Conservation (phyloP, 164 flowering plant genomes). For the Magnolia sinica region DNA sequence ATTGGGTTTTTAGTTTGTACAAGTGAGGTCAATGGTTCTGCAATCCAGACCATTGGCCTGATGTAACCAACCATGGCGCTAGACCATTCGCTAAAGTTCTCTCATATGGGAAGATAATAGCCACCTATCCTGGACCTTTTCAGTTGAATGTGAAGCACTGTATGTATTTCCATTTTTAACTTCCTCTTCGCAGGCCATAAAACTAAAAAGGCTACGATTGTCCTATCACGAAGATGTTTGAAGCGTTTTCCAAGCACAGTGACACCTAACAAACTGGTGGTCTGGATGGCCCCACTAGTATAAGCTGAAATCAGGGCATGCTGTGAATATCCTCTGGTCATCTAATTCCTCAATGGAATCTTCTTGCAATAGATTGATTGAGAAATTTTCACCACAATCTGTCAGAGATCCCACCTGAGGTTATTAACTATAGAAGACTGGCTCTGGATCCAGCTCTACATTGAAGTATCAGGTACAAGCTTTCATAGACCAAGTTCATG, state of each 20-base stretch:
- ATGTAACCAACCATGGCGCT: background rate
- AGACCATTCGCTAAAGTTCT: background rate
- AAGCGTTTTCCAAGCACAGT: background rate
- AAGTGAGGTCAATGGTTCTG: background rate
- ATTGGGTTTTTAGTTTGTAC: background rate
- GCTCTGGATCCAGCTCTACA: background rate
- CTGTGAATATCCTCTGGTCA: background rate
- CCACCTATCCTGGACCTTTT: background rate
- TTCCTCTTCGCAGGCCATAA: background rate
- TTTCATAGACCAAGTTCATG: background rate
- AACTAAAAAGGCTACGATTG: background rate
- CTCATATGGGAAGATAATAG: background rate
- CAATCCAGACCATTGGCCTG: background rate
- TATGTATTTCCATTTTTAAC: background rate
- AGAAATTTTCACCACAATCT: background rate
- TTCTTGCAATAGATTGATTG: background rate
- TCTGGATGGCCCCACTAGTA: background rate
- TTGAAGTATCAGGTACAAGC: background rate
- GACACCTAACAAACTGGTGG: background rate
- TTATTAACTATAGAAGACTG: background rate
- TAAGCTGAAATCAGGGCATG: background rate
- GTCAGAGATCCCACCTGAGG: background rate
- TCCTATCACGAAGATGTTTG: background rate
- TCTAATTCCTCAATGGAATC: background rate
- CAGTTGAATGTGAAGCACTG: background rate